A percentile compares a stretch with the other conserved stretches of the same genome.
These are phyloP conservation scores for Kodamaea arcana DNA, from an alignment of 1,139 yeast species.

Conservation along the genomic window DNA sequence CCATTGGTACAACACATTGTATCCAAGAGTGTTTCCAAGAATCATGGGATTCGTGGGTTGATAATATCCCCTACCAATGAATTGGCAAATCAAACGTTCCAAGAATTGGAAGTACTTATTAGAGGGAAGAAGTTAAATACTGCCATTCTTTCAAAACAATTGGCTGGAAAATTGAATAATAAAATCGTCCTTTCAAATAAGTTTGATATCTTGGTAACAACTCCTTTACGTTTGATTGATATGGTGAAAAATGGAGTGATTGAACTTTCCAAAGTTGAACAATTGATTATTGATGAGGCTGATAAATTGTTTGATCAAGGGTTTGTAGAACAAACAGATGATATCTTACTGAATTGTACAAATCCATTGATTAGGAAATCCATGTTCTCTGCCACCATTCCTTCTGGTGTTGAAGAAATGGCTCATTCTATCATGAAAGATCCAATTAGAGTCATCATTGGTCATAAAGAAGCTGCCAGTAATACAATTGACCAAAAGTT, in stretches of 20 bases:
- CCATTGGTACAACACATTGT: conserved; percentile 65
- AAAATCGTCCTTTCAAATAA: conserved; percentile 53
- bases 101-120: conserved; percentile 59
- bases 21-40: conserved; percentile 22
- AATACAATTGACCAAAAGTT: conserved; percentile 77
- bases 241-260: conserved; percentile 57
- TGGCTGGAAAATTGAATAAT: conserved; percentile 66
- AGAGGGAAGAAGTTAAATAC: conserved; percentile 55
- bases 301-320: conserved; percentile 90
- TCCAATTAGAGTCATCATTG: conserved; percentile 83
- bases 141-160: conserved; percentile 70
- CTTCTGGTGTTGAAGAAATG: conserved; percentile 87
- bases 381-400: conserved; percentile 93
- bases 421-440: conserved; percentile 81
- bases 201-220: conserved; percentile 77
- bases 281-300: conserved; percentile 88
- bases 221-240: conserved; percentile 86
- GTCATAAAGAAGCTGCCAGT: conserved; percentile 93
- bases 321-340: conserved; percentile 88
- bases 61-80: conserved; percentile 88
- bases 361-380: conserved; percentile 56
- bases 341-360: conserved; percentile 67
- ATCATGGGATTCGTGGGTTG: conserved; percentile 62
- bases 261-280: conserved; percentile 63
- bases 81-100: conserved; percentile 79